A percentile compares a stretch with the other conserved stretches of the same genome.
Evolutionary conservation across 2,329 filamentous ascomycete genomes (phyloP).

Genomic region (Fusarium neocosmosporiellum): DNA sequence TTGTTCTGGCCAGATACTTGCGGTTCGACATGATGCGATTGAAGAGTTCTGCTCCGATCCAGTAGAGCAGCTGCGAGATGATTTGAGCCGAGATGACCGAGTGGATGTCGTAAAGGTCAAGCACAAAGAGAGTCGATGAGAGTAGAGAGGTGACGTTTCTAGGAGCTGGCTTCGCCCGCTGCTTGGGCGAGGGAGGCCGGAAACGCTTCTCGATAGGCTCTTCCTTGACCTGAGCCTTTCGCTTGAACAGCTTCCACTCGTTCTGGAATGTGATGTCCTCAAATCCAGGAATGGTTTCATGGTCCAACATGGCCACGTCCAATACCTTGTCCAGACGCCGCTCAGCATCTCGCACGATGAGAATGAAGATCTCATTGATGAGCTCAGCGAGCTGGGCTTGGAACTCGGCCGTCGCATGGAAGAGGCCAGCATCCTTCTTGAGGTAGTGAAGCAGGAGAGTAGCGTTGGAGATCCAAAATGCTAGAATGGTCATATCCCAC

Average conservation of each 20-base stretch:
- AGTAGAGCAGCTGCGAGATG: slow-evolving; percentile 92
- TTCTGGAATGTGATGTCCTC: slow-evolving; percentile 98
- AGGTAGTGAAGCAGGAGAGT: slow-evolving; percentile 96
- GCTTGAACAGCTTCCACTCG: slow-evolving; percentile 97
- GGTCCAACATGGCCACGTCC: slow-evolving; percentile 93
- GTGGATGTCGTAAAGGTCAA: slow-evolving; percentile 99
- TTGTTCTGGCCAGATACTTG: slow-evolving; percentile 93
- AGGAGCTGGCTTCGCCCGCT: slow-evolving; percentile 89
- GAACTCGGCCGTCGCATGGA: slow-evolving; percentile 85
- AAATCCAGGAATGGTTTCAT: slow-evolving; percentile 97
- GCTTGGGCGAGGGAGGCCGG: slow-evolving; percentile 91
- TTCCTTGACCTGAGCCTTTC: slow-evolving; percentile 88
- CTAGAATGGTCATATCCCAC: slow-evolving; percentile 99
- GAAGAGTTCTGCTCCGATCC: slow-evolving; percentile 95
- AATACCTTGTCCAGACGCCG: slow-evolving; percentile 95
- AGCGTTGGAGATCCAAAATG: slow-evolving; percentile 98
- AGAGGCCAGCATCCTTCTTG: slow-evolving; percentile 89
- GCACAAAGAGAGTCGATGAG: slow-evolving; percentile 94
- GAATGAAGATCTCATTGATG: slow-evolving; percentile 97
- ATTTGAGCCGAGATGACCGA: slow-evolving; percentile 96
- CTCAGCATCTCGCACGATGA: slow-evolving; percentile 96
- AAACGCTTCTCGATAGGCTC: slow-evolving; percentile 92
- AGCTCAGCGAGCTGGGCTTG: slow-evolving; percentile 94
- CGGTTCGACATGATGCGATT: slow-evolving; percentile 98
- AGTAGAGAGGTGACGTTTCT: slow-evolving; percentile 95